Percentiles rank a stretch among this genome's conserved stretches.
Conservation (phyloP, 768 basidiomycete species). For the Plicaturopsis crispa region DNA sequence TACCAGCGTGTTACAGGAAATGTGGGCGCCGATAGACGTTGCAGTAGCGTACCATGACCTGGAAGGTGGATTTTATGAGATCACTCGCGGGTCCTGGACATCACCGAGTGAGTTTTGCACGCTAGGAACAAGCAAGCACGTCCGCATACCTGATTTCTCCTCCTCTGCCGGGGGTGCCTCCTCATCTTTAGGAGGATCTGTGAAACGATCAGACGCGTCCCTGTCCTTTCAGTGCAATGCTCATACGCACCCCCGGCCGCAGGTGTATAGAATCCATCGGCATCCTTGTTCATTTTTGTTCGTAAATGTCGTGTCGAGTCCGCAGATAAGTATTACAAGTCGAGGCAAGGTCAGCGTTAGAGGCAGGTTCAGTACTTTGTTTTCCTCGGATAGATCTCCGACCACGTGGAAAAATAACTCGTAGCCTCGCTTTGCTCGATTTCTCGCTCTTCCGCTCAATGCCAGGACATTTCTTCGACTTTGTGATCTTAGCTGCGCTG, state of each 20-base stretch:
- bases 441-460: no score
- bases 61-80: constrained; percentile 73
- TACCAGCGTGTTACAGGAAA: constrained; percentile 3
- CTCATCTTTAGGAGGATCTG: constrained; percentile 3
- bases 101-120: not conserved
- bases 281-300: constrained; percentile 78
- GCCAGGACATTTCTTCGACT: no score
- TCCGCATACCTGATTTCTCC: constrained; percentile 5
- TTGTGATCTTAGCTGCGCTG: no score
- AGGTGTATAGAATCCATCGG: constrained; percentile 71
- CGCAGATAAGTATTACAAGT: no score
- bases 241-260: constrained; percentile 18
- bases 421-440: no score
- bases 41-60: constrained; percentile 56
- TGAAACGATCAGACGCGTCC: not conserved
- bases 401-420: no score
- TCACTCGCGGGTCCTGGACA: constrained; percentile 34
- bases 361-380: no score
- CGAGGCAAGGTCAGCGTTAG: no score
- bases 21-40: constrained; percentile 7
- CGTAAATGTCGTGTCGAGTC: no score
- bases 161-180: constrained; percentile 4
- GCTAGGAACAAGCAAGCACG: not conserved
- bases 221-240: constrained; percentile 13
- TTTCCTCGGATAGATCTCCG: no score